phyloP scores from a whole-genome alignment of 495 filamentous ascomycete species.

The Trichoderma asperelloides region DNA sequence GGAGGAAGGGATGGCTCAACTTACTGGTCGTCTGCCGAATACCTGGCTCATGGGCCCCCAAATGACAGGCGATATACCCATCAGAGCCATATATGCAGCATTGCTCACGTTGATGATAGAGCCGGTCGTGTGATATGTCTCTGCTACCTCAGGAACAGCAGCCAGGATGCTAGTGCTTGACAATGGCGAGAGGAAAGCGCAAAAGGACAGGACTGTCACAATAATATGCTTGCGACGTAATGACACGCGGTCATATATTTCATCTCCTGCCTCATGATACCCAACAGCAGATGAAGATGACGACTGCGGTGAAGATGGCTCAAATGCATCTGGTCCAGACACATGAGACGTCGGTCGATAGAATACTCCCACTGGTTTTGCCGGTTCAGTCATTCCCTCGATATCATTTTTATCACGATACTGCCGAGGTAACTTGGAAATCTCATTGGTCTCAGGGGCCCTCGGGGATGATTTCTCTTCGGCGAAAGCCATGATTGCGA shows the following conservation, averaged over 20 bases:
- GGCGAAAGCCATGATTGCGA: not conserved
- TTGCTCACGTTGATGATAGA: slow-evolving; percentile 61
- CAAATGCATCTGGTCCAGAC: slow-evolving; percentile 6
- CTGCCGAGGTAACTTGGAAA: not conserved
- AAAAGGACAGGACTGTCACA: slow-evolving; percentile 54
- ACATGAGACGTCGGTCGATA: slow-evolving; percentile 6
- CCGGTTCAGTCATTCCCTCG: not conserved
- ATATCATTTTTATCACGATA: not conserved
- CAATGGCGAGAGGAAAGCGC: slow-evolving; percentile 59
- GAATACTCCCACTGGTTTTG: not conserved
- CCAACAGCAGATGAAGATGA: not conserved
- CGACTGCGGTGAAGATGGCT: not conserved
- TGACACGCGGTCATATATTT: slow-evolving; percentile 46
- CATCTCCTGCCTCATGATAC: slow-evolving; percentile 28
- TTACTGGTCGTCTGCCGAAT: slow-evolving; percentile 53
- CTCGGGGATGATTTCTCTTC: not conserved
- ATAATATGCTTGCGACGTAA: slow-evolving; percentile 49
- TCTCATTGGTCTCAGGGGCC: not conserved
- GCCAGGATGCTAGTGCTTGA: slow-evolving; percentile 62
- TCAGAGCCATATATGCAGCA: slow-evolving; percentile 59
- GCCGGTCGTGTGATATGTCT: slow-evolving; percentile 50
- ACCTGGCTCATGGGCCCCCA: slow-evolving; percentile 64
- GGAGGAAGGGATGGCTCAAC: slow-evolving; percentile 10
- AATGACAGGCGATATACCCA: slow-evolving; percentile 58
- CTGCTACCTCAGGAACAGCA: slow-evolving; percentile 59